Evolutionary conservation across 192 early-diverging fungal genomes (phyloP), one percentile per base, ranked within the genome.

Genomic region (Chytriomyces sp.): DNA sequence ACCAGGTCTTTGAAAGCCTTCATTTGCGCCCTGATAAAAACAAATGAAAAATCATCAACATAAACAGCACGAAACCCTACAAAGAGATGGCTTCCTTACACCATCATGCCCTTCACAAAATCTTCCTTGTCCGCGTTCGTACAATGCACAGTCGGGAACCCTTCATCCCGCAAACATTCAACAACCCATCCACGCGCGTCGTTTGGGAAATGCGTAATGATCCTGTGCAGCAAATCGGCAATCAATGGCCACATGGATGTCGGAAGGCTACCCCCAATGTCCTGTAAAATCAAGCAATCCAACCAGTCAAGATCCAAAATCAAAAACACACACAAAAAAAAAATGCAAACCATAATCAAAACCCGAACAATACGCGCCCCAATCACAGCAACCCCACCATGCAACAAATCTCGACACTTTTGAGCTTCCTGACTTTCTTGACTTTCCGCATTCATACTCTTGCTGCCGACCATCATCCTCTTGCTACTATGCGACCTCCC

Each of bases 1-100:
- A 78, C 66, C n/a, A 72, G 10, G 18, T 78, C 69, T 49, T 78
- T 78, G 48, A 78, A 78, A 60, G 77, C 47, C 49, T 72, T 71
- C 45, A 64, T 70, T 48, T 62, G 60, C 20, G 68, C 69, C 11
- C 77, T 78, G 50, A 6, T n/a, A n/a, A n/a, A n/a, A n/a, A n/a
- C n/a, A n/a, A n/a, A n/a, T n/a, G n/a, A n/a, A n/a, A n/a, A n/a
- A n/a, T n/a, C n/a, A n/a, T n/a, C n/a, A n/a, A 67, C 10, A 20
- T 24, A 64, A 20, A 23, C 24, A n/a, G n/a, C n/a, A n/a, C n/a
- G n/a, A n/a, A n/a, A n/a, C n/a, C n/a, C n/a, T n/a, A n/a, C n/a
- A n/a, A n/a, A n/a, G n/a, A n/a, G n/a, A n/a, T n/a, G n/a, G n/a
- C n/a, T n/a, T n/a, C n/a, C n/a, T n/a, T n/a, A 78, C 77, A 64